Evolutionary conservation across 2,329 filamentous ascomycete species (phyloP).

Genomic region (Colletotrichum gigasporum): DNA sequence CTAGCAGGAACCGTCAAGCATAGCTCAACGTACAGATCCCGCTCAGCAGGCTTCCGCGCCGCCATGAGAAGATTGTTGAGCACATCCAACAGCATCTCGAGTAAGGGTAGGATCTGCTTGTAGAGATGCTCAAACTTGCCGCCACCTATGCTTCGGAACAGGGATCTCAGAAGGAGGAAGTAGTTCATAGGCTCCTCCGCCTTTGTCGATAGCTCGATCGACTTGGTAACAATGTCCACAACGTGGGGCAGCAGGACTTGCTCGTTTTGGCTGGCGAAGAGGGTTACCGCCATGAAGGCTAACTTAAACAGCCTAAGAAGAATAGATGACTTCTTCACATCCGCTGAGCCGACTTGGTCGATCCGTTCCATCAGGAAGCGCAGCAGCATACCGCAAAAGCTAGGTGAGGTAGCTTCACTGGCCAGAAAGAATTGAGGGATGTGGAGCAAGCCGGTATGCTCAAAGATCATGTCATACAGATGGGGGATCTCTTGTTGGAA

Average conservation of each 20-base stretch:
- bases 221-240: slow-evolving; percentile 96
- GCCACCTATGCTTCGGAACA: slow-evolving; percentile 96
- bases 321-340: slow-evolving; percentile 93
- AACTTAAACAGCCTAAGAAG: slow-evolving; percentile 94
- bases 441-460: slow-evolving; percentile 92
- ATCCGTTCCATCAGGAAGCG: slow-evolving; percentile 98
- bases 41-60: slow-evolving; percentile 87
- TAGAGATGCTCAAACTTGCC: slow-evolving; percentile 98
- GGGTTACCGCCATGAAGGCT: slow-evolving; percentile 98
- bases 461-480: slow-evolving; percentile 97
- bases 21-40: slow-evolving; percentile 96
- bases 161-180: slow-evolving; percentile 88
- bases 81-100: slow-evolving; percentile 98
- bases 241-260: slow-evolving; percentile 95
- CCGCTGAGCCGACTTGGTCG: slow-evolving; percentile 90
- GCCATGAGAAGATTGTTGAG: slow-evolving; percentile 94
- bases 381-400: slow-evolving; percentile 97
- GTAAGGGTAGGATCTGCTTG: slow-evolving; percentile 93
- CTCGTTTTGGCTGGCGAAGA: slow-evolving; percentile 95
- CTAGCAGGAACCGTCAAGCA: slow-evolving; percentile 95
- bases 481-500: slow-evolving; percentile 97
- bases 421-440: slow-evolving; percentile 98
- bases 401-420: slow-evolving; percentile 97
- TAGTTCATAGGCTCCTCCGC: slow-evolving; percentile 99
- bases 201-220: slow-evolving; percentile 93